Conservation (phyloP, 768 basidiomycete genomes). For the Amanita muscaria region DNA sequence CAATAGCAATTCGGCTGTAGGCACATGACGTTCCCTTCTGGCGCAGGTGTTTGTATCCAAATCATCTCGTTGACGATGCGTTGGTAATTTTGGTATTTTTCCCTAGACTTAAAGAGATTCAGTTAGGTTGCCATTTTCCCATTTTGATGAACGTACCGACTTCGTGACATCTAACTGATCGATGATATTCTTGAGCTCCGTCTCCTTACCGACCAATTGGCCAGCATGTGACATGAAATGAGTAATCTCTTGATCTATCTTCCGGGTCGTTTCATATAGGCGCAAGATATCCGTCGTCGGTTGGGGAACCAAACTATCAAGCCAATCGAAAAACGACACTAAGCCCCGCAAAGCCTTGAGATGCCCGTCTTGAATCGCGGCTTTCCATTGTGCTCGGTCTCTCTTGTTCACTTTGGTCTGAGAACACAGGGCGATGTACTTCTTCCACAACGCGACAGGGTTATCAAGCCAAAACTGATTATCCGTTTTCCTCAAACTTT, state of each 20-base stretch:
- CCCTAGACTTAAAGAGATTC: no score
- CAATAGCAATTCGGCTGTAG: not conserved
- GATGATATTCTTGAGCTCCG: no score
- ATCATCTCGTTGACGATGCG: not conserved
- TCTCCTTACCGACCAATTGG: conserved; percentile 7
- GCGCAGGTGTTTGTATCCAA: not conserved
- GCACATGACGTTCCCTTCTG: not conserved
- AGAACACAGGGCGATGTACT: conserved; percentile 1
- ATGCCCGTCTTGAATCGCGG: conserved; percentile 1
- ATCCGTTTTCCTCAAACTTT: conserved; percentile 4
- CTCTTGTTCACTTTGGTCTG: not conserved
- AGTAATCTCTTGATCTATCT: conserved; percentile 10
- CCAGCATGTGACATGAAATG: conserved; percentile 8
- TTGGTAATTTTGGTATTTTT: not conserved
- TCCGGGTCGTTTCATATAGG: conserved; percentile 7
- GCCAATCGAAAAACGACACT: conserved; percentile 10
- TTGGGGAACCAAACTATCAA: conserved; percentile 11
- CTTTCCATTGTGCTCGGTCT: conserved; percentile 2
- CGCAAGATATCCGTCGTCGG: conserved; percentile 11
- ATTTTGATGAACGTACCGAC: no score
- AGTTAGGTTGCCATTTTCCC: no score
- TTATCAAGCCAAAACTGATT: conserved; percentile 10
- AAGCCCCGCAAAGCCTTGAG: conserved; percentile 11
- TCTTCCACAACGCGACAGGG: conserved; percentile 10
- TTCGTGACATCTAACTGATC: no score